These are phyloP conservation scores for Sparassis latifolia DNA, from an alignment of 1,284 basidiomycete genomes.

Conservation along the genomic window DNA sequence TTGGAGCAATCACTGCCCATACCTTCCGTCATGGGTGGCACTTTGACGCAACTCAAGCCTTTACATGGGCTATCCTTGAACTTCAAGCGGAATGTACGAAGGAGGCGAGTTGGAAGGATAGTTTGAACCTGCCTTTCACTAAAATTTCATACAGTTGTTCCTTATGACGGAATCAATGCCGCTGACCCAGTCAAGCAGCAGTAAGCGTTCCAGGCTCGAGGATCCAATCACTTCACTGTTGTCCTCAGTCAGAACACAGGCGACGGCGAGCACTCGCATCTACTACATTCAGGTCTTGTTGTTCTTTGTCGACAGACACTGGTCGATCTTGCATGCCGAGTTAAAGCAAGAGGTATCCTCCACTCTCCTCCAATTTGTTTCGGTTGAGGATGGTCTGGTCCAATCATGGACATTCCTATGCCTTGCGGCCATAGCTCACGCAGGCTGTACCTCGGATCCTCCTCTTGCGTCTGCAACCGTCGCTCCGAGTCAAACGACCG, in stretches of 20 bases:
- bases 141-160: slow-evolving; percentile 42
- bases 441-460: slow-evolving; percentile 26
- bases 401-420: slow-evolving; percentile 84
- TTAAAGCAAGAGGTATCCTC: slow-evolving; percentile 50
- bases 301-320: slow-evolving; percentile 80
- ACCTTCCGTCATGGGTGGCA: slow-evolving; percentile 70
- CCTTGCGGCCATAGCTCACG: slow-evolving; percentile 61
- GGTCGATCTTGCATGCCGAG: slow-evolving; percentile 50
- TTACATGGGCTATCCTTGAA: slow-evolving; percentile 78
- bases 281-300: slow-evolving; percentile 74
- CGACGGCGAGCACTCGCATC: slow-evolving; percentile 27
- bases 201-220: slow-evolving; percentile 48
- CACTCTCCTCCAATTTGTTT: slow-evolving; percentile 53
- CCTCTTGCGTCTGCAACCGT: slow-evolving; percentile 7
- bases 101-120: slow-evolving; percentile 38
- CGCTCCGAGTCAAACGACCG: slow-evolving; percentile 9
- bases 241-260: slow-evolving; percentile 36
- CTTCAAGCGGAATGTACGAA: slow-evolving; percentile 78
- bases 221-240: slow-evolving; percentile 59
- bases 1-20: slow-evolving; percentile 45
- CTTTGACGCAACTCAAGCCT: slow-evolving; percentile 64
- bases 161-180: slow-evolving; percentile 54
- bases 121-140: slow-evolving; percentile 5
- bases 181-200: slow-evolving; percentile 21
- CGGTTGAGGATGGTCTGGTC: slow-evolving; percentile 54